phyloP scores from a whole-genome alignment of 202 grass and related monocot genomes.

The Musa balbisiana region DNA sequence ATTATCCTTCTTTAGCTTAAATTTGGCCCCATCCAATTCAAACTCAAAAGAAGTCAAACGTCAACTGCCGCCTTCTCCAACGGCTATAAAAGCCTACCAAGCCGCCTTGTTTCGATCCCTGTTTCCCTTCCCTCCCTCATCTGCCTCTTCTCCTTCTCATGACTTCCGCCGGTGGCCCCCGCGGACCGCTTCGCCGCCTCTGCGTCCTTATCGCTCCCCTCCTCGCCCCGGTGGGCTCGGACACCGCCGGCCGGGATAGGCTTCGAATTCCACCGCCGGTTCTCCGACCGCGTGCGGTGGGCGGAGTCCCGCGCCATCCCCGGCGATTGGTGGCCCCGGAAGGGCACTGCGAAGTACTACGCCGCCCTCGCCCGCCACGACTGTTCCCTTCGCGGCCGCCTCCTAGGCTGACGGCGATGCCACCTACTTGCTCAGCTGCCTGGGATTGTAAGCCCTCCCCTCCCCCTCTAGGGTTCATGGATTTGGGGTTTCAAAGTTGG shows the following conservation, averaged over 20 bases:
- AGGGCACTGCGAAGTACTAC: constrained; percentile 56
- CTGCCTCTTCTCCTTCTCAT: no score
- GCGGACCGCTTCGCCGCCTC: no score
- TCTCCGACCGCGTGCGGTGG: constrained; percentile 61
- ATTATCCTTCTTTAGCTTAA: no score
- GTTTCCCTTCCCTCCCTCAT: no score
- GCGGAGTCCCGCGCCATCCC: constrained; percentile 38
- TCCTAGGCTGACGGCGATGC: constrained; percentile 35
- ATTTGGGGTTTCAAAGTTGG: background rate
- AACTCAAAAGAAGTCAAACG: no score
- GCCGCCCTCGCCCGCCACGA: constrained; percentile 48
- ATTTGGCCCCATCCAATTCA: no score
- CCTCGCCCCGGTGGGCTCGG: background rate
- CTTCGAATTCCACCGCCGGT: constrained; percentile 67
- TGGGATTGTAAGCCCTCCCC: constrained; percentile 40
- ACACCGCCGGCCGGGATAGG: constrained; percentile 13
- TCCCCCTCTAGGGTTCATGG: background rate
- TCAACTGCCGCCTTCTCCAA: no score
- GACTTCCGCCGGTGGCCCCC: no score
- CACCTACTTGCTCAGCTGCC: background rate
- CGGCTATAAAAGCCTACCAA: no score
- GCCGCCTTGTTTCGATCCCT: no score
- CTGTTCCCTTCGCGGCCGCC: constrained; percentile 31
- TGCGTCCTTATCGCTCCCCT: constrained; percentile 17
- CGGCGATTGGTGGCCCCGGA: constrained; percentile 24